These are phyloP conservation scores for Colletotrichum sp. DNA, from an alignment of 2,329 filamentous ascomycete species.

Conservation along the genomic window DNA sequence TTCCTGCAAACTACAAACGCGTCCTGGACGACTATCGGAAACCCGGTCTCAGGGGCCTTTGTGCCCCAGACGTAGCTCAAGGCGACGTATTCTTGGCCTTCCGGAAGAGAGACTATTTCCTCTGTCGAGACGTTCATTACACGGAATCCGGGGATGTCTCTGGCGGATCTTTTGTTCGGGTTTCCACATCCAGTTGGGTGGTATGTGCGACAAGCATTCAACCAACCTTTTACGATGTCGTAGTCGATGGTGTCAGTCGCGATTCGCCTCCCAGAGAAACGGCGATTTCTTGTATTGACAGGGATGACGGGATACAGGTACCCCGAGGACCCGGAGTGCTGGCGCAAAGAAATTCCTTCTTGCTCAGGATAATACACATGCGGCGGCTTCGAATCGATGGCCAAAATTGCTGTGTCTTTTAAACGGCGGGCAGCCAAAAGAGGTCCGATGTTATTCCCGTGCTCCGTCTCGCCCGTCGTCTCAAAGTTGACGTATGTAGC, in stretches of 20 bases:
- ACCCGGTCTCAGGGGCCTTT: background rate
- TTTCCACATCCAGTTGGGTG: background rate
- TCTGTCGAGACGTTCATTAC: background rate
- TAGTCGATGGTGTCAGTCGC: background rate
- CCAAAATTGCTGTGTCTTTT: background rate
- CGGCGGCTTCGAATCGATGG: background rate
- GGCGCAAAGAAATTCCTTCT: background rate
- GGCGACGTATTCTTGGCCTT: slow-evolving; percentile 27
- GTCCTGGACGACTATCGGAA: slow-evolving; percentile 14
- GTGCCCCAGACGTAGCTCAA: slow-evolving; percentile 40
- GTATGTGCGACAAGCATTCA: background rate
- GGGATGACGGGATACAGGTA: background rate
- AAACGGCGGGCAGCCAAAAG: background rate
- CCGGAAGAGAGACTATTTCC: background rate
- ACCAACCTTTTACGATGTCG: background rate
- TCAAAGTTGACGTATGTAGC: background rate
- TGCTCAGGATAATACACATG: background rate
- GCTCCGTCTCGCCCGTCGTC: background rate
- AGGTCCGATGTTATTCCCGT: background rate
- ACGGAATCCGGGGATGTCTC: background rate
- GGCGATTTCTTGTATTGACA: background rate
- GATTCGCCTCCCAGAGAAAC: background rate
- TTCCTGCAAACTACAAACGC: slow-evolving; percentile 34
- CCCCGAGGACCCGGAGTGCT: background rate
- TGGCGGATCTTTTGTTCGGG: background rate